A percentile compares a stretch with the other conserved stretches of the same genome.
phyloP scores from a whole-genome alignment of 2,329 filamentous ascomycete species.

The Trichoderma polysporum region DNA sequence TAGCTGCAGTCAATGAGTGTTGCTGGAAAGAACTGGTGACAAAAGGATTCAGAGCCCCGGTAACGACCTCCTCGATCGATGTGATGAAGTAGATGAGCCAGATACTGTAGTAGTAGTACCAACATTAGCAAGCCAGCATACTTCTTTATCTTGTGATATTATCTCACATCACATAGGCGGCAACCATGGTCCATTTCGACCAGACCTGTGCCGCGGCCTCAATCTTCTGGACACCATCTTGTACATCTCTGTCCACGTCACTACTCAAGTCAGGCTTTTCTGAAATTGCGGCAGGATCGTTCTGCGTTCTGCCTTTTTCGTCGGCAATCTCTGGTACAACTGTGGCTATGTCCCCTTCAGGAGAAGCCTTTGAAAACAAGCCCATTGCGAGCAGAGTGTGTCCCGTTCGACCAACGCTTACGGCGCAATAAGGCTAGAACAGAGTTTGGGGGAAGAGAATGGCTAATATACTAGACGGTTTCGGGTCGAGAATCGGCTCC shows the following conservation, averaged over 20 bases:
- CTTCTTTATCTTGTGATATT: not conserved
- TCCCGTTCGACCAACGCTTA: not conserved
- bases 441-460: not conserved
- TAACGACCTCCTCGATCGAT: constrained; percentile 39
- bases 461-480: not conserved
- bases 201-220: constrained; percentile 42
- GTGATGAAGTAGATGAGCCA: constrained; percentile 43
- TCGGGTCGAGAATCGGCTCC: constrained; percentile 1
- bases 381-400: constrained; percentile 10
- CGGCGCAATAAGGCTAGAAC: not conserved
- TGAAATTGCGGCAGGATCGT: constrained; percentile 33
- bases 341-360: not conserved
- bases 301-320: not conserved
- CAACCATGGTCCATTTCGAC: constrained; percentile 43
- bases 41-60: constrained; percentile 45
- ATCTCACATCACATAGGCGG: constrained; percentile 44
- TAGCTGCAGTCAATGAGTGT: constrained; percentile 56
- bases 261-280: constrained; percentile 26
- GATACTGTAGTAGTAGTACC: constrained; percentile 31
- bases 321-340: constrained; percentile 2
- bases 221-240: constrained; percentile 48
- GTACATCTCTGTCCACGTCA: constrained; percentile 30
- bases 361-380: constrained; percentile 1
- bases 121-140: not conserved
- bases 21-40: constrained; percentile 50